Evolutionary conservation across 1,284 basidiomycete genomes (phyloP).

Genomic region (Puccinia hordei): DNA sequence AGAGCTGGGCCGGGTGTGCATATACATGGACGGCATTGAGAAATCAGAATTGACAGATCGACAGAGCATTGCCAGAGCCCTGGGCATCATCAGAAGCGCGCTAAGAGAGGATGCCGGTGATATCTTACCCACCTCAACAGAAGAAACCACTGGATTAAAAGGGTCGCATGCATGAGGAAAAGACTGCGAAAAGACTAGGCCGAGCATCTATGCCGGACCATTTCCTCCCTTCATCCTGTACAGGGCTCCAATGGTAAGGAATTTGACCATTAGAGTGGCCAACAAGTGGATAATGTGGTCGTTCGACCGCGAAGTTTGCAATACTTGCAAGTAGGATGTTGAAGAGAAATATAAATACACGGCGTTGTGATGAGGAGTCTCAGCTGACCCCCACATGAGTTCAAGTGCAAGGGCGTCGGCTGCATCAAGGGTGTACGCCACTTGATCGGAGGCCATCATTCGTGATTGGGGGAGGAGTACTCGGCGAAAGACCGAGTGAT

Average conservation of each 20-base stretch:
- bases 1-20: not conserved
- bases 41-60: not conserved
- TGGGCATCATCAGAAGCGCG: conserved; percentile 1
- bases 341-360: not conserved
- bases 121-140: conserved; percentile 39
- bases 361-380: not conserved
- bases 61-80: conserved; percentile 9
- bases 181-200: conserved; percentile 1
- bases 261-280: not conserved
- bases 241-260: not conserved
- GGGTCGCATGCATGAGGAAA: conserved; percentile 25
- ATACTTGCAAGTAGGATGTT: not conserved
- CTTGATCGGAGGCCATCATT: not conserved
- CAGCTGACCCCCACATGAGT: not conserved
- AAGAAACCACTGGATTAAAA: conserved; percentile 9
- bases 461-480: not conserved
- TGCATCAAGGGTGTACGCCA: not conserved
- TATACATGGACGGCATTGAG: not conserved
- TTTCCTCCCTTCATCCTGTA: conserved; percentile 4
- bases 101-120: conserved; percentile 9
- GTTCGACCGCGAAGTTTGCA: not conserved
- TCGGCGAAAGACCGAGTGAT: not conserved
- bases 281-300: not conserved
- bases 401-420: conserved; percentile 1
- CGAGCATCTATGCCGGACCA: conserved; percentile 6